Evolutionary conservation across 169 alveolate species (phyloP).

Genomic region (Theileria equi): DNA sequence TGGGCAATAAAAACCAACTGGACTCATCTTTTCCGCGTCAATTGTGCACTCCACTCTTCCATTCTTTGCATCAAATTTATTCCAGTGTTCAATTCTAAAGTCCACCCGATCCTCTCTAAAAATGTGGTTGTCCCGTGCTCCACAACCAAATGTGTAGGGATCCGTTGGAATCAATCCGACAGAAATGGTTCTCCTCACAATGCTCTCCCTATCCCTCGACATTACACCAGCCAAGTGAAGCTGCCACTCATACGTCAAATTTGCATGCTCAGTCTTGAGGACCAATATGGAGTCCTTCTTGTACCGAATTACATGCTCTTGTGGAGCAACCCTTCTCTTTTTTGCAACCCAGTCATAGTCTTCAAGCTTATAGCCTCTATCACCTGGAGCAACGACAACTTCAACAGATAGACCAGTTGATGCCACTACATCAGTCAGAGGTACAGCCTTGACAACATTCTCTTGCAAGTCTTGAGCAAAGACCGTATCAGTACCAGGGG

Average conservation of each 20-base stretch:
- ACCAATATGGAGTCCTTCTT: slow-evolving; percentile 22
- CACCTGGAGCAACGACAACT: not conserved
- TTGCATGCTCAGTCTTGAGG: not conserved
- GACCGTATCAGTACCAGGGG: not conserved
- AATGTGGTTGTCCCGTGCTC: slow-evolving; percentile 17
- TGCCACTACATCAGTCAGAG: not conserved
- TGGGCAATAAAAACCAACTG: slow-evolving; percentile 64
- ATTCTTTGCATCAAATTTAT: not conserved
- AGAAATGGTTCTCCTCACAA: not conserved
- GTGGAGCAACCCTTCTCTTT: not conserved
- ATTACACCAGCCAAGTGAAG: not conserved
- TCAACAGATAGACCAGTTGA: not conserved
- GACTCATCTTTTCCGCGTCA: slow-evolving; percentile 16
- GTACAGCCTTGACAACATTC: not conserved
- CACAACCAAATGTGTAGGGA: slow-evolving; percentile 64
- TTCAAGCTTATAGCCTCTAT: not conserved
- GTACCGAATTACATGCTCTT: not conserved
- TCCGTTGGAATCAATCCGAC: slow-evolving; percentile 51
- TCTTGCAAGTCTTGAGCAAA: slow-evolving; percentile 1
- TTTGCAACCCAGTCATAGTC: not conserved
- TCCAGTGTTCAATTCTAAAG: not conserved
- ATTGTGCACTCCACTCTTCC: slow-evolving; percentile 15
- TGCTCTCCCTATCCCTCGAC: not conserved
- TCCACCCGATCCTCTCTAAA: slow-evolving; percentile 12
- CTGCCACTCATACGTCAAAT: slow-evolving; percentile 23